phyloP scores from a whole-genome alignment of 2,329 filamentous ascomycete genomes.

The Fusarium piperis region DNA sequence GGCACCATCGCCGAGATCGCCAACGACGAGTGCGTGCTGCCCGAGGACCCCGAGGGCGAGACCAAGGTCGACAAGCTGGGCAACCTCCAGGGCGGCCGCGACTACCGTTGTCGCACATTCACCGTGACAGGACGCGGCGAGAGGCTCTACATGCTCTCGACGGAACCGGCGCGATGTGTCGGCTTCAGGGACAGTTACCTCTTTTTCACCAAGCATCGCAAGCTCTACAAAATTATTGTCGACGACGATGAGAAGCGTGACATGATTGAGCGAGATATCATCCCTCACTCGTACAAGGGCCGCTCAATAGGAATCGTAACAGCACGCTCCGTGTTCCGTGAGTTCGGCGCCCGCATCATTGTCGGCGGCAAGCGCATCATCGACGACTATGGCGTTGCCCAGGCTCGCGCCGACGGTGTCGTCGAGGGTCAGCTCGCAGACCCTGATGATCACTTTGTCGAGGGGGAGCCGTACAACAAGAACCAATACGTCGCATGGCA shows the following conservation, averaged over 20 bases:
- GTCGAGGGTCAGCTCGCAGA: constrained; percentile 92
- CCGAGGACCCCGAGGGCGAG: constrained; percentile 88
- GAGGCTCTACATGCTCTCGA: constrained; percentile 96
- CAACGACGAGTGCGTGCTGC: constrained; percentile 89
- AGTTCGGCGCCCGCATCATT: constrained; percentile 94
- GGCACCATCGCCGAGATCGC: constrained; percentile 91
- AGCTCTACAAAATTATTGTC: constrained; percentile 97
- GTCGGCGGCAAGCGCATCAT: constrained; percentile 86
- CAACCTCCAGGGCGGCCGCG: constrained; percentile 81
- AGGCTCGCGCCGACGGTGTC: constrained; percentile 78
- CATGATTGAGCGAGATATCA: constrained; percentile 93
- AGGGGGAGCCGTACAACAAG: constrained; percentile 92
- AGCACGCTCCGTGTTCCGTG: constrained; percentile 93
- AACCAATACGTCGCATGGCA: constrained; percentile 99
- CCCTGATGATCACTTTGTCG: constrained; percentile 81
- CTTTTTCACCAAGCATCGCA: constrained; percentile 98
- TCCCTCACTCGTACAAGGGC: constrained; percentile 98
- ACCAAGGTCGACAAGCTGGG: constrained; percentile 93
- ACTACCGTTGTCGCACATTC: constrained; percentile 96
- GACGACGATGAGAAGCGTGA: constrained; percentile 97
- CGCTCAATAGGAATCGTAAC: constrained; percentile 97
- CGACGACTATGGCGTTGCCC: constrained; percentile 89
- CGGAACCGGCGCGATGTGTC: constrained; percentile 94
- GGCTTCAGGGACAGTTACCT: constrained; percentile 98
- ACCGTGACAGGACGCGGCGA: constrained; percentile 86